These are phyloP conservation scores for Collybiopsis confluens DNA, from an alignment of 768 basidiomycete species.

Conservation along the genomic window DNA sequence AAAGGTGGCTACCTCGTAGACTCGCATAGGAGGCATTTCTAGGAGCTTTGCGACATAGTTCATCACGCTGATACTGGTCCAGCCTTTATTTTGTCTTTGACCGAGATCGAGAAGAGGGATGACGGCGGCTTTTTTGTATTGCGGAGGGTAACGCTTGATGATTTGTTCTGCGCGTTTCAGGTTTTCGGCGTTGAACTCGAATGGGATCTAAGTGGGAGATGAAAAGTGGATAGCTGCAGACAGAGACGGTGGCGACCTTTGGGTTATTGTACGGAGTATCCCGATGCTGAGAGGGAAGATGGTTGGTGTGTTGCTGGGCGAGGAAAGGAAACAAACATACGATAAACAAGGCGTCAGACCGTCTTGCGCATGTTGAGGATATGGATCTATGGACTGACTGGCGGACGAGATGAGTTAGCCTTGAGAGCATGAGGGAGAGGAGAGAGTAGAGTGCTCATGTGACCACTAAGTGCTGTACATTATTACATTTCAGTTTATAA, in stretches of 20 bases:
- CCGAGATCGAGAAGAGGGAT: conserved; percentile 96
- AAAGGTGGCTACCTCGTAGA: conserved; percentile 98
- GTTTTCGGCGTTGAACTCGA: conserved; percentile 81
- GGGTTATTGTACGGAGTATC: conserved; percentile 95
- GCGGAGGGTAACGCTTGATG: conserved; percentile 89
- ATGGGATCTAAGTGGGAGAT: conserved; percentile 63
- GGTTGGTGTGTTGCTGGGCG: conserved; percentile 13
- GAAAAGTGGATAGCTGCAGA: conserved; percentile 3
- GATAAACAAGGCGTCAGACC: conserved; percentile 84
- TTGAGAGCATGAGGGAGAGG: conserved; percentile 24
- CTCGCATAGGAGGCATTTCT: conserved; percentile 96
- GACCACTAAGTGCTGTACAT: too few species aligned
- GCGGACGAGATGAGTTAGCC: conserved; percentile 28
- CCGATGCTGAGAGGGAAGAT: conserved; percentile 65
- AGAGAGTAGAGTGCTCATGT: too few species aligned
- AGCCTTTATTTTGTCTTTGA: conserved; percentile 96
- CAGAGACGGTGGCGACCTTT: conserved; percentile 41
- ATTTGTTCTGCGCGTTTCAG: conserved; percentile 83
- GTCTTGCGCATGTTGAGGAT: conserved; percentile 40
- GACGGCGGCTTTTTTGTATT: conserved; percentile 98
- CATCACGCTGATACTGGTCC: conserved; percentile 99
- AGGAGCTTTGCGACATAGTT: conserved; percentile 94
- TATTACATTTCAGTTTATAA: too few species aligned
- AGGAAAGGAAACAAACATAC: conserved; percentile 41
- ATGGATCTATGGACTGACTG: conserved; percentile 28